Base-by-base conservation (phyloP, 2,329 filamentous ascomycete species). In the Trichoderma sp. region DNA sequence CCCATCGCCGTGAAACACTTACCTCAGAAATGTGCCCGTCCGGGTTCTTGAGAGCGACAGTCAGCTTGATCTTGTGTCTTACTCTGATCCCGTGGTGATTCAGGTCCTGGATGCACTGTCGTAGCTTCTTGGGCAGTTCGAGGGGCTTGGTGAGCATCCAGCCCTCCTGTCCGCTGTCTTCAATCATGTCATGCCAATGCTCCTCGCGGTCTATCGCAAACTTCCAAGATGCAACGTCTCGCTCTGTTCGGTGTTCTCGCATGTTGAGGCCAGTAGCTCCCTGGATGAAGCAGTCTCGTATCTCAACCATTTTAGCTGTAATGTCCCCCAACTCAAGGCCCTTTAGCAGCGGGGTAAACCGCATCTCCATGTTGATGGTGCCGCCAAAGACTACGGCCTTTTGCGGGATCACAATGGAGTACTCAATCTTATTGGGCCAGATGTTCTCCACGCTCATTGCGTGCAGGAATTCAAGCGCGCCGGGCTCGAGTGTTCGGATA, bases 381-480 rank as follows among this genome's bases (percentile, higher is more conserved):
- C 93, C 96, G 60, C 96, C 96, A 75, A 97, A 97, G 21, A 97
- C 91, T 66, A 97, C 91, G 2, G 96, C 96, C 82, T 97, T 97
- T 76, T 93, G 94, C 0, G 96, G 95, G 13, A 97, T 92, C 69
- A 93, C 89, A 71, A 99, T 94, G 34, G 93, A 95, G 81, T 99
- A 99, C 78, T 97, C 93, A 74, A 98, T 88, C 83, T 99, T 99
- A 83, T 97, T 96, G 6, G 94, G 92, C 96, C 96, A 99, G 72
- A 97, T 91, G 76, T 97, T 97, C 80, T 97, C 94, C 72, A 98
- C 94, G 71, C 92, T 93, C 93, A 97, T 96, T 59, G 93, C 91
- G 79, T 98, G 91, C 46, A 91, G 85, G 71, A 94, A 86, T 77
- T 95, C 92, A 69, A 94, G 84, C 13, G 91, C 91, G 61, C 89